A percentile compares a stretch with the other conserved stretches of the same genome.
phyloP scores from a whole-genome alignment of 73 alveolate genomes.

The Stentor coeruleus region DNA sequence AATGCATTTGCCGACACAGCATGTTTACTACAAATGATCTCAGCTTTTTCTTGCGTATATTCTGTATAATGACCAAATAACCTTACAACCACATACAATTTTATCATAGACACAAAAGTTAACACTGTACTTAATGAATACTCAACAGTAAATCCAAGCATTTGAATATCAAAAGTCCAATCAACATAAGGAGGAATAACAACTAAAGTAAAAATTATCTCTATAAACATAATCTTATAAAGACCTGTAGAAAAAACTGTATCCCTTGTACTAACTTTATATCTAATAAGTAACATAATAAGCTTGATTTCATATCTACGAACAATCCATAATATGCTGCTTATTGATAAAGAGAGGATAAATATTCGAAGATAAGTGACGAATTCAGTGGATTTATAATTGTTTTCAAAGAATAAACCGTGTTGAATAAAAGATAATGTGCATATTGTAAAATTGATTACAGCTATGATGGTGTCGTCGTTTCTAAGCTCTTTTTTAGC shows the following conservation, averaged over 20 bases:
- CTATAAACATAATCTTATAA: not conserved
- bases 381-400: not conserved
- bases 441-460: not conserved
- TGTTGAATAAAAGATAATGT: not conserved
- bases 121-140: slow-evolving; percentile 7
- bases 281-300: not conserved
- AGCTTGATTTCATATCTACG: not conserved
- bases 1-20: not conserved
- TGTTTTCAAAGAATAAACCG: not conserved
- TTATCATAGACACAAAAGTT: not conserved
- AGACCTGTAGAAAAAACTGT: not conserved
- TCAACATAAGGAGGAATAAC: not conserved
- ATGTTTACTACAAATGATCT: not conserved
- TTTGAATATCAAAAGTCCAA: not conserved
- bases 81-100: not conserved
- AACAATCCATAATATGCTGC: not conserved
- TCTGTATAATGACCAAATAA: not conserved
- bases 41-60: slow-evolving; percentile 11
- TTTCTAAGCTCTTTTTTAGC: slow-evolving; percentile 8
- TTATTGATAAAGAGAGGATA: not conserved
- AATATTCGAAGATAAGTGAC: not conserved
- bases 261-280: not conserved
- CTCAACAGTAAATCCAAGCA: not conserved
- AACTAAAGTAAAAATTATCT: not conserved
- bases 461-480: slow-evolving; percentile 4